phyloP scores from a whole-genome alignment of 306 rosid genomes.

The Dalbergia cultrata region DNA sequence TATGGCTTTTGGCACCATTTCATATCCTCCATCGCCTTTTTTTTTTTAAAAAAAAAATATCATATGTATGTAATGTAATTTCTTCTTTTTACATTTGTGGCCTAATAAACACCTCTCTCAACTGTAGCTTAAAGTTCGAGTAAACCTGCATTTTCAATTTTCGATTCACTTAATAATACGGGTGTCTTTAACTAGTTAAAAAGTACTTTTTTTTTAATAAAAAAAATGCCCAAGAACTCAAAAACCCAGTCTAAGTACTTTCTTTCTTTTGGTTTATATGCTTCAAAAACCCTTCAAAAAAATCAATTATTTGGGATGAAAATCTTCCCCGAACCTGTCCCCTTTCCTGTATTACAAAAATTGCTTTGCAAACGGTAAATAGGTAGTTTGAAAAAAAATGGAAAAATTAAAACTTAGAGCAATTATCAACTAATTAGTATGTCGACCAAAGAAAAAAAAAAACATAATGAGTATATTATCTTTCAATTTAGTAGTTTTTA shows the following conservation, averaged over 20 bases:
- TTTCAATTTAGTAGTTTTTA: too few relatives aligned
- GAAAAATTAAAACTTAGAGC: too few relatives aligned
- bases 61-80: background rate
- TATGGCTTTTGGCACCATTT: conserved; percentile 34
- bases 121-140: background rate
- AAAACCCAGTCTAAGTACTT: background rate
- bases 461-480: too few relatives aligned
- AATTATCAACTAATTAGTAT: too few relatives aligned
- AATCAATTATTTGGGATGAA: too few relatives aligned
- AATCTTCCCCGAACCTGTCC: too few relatives aligned
- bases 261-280: background rate
- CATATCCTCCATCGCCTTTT: background rate
- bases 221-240: background rate
- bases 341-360: too few relatives aligned
- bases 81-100: background rate
- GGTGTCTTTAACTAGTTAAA: too few relatives aligned
- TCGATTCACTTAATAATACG: too few relatives aligned
- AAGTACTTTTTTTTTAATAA: background rate
- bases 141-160: background rate
- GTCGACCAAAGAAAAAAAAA: too few relatives aligned
- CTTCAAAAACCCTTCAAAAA: background rate
- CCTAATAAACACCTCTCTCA: background rate
- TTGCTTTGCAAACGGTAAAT: too few relatives aligned
- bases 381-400: too few relatives aligned
- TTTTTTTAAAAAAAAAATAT: background rate